A percentile compares a stretch with the other conserved stretches of the same genome.
These are phyloP conservation scores for Pichia sp. DNA, from an alignment of 1,139 yeast species.

Conservation along the genomic window DNA sequence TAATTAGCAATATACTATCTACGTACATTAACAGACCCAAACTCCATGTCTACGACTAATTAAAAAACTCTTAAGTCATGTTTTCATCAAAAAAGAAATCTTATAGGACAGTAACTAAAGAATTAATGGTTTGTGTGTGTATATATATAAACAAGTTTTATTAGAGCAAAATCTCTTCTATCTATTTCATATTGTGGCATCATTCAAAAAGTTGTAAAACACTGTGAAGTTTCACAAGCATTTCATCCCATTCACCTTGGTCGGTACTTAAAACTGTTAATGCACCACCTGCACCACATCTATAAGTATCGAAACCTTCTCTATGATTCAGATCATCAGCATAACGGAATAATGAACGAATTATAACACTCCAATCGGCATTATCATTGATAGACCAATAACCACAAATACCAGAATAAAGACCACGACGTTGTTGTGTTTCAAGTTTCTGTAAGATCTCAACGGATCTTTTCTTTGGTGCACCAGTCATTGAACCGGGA, in stretches of 20 bases:
- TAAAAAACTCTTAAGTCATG: no score
- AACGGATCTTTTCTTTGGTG: conserved; percentile 93
- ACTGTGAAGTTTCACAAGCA: conserved; percentile 76
- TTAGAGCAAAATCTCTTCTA: no score
- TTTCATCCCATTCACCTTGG: conserved; percentile 90
- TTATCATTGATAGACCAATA: conserved; percentile 89
- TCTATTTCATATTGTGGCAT: not conserved
- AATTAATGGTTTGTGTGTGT: no score
- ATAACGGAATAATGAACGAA: conserved; percentile 79
- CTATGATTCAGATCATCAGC: conserved; percentile 43
- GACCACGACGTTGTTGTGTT: conserved; percentile 61
- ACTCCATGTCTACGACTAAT: no score
- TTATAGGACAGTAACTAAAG: no score
- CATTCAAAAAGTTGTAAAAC: conserved; percentile 63
- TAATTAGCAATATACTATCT: no score
- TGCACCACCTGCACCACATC: conserved; percentile 99
- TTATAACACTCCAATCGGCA: conserved; percentile 96
- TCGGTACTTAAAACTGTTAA: conserved; percentile 84
- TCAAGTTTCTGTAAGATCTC: conserved; percentile 66
- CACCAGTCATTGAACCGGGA: conserved; percentile 99
- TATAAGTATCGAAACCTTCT: conserved; percentile 48
- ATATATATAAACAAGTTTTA: no score
- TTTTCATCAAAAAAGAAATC: no score
- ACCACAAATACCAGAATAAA: conserved; percentile 94
- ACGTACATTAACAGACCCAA: no score